Evolutionary conservation across 305 asterid genomes (phyloP).

Genomic region (Coffea humblotiana): DNA sequence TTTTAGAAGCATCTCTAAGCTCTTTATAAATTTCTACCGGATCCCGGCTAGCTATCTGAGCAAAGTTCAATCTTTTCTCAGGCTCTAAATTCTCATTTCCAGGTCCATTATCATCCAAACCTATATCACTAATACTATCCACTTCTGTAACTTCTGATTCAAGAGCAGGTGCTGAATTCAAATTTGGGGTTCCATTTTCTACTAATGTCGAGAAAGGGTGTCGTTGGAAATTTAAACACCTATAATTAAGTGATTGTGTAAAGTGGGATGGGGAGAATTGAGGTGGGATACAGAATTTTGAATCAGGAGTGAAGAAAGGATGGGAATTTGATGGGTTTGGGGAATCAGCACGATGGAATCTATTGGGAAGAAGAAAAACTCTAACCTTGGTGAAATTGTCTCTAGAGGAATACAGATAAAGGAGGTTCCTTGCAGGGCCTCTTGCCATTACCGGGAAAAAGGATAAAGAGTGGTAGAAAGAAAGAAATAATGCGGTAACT

Average conservation of each 20-base stretch:
- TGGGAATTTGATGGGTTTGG: slow-evolving; percentile 28
- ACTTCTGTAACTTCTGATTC: slow-evolving; percentile 24
- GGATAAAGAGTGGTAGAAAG: not conserved
- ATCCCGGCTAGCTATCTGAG: slow-evolving; percentile 41
- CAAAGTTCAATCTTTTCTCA: slow-evolving; percentile 34
- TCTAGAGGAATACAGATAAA: slow-evolving; percentile 44
- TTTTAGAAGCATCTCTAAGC: slow-evolving; percentile 35
- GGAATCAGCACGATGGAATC: slow-evolving; percentile 29
- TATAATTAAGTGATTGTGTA: slow-evolving; percentile 21
- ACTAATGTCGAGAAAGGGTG: slow-evolving; percentile 43
- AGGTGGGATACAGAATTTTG: slow-evolving; percentile 16
- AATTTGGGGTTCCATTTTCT: slow-evolving; percentile 27
- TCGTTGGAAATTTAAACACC: slow-evolving; percentile 23
- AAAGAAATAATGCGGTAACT: not conserved
- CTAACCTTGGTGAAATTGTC: slow-evolving; percentile 30
- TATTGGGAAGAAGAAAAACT: slow-evolving; percentile 25
- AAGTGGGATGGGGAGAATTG: slow-evolving; percentile 22
- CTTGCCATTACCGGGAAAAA: slow-evolving; percentile 50
- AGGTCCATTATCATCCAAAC: slow-evolving; percentile 28
- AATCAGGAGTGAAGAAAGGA: slow-evolving; percentile 23
- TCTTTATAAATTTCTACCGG: slow-evolving; percentile 61
- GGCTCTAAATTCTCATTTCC: slow-evolving; percentile 17
- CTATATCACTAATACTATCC: slow-evolving; percentile 17
- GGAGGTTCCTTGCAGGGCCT: slow-evolving; percentile 44
- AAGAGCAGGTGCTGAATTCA: not conserved